Percentiles rank a stretch among this genome's conserved stretches.
These are phyloP conservation scores for Dorcoceras hygrometricum DNA, from an alignment of 257 asterid species.

Conservation along the genomic window DNA sequence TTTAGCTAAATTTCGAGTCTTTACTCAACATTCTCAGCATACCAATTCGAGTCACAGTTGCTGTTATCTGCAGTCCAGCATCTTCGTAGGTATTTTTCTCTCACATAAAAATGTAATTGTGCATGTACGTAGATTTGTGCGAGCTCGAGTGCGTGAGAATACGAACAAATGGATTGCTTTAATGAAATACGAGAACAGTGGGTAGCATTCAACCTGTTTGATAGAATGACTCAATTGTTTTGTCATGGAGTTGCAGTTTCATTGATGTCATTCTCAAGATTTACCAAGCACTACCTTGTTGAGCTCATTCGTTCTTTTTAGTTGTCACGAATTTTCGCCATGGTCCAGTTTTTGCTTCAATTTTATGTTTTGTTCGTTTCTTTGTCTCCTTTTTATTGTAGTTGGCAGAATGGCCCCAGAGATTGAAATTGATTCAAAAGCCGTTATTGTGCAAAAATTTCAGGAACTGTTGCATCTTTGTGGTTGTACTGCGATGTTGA, in stretches of 20 bases:
- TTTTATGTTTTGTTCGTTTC: neutral
- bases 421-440: conserved; percentile 8
- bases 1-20: neutral
- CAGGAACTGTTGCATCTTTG: conserved; percentile 15
- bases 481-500: conserved; percentile 8
- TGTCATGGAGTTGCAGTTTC: conserved; percentile 1
- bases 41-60: neutral
- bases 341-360: neutral
- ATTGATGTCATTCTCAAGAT: neutral
- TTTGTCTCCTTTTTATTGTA: neutral
- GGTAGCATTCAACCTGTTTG: conserved; percentile 37
- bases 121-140: neutral
- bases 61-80: neutral
- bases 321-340: neutral
- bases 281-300: neutral
- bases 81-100: neutral
- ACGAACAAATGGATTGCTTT: neutral
- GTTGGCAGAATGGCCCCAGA: conserved; percentile 26
- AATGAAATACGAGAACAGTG: conserved; percentile 4
- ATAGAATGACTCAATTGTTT: conserved; percentile 34
- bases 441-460: conserved; percentile 1
- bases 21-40: neutral
- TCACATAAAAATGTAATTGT: neutral
- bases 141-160: neutral
- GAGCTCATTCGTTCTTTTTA: neutral